A percentile compares a stretch with the other conserved stretches of the same genome.
Conservation (phyloP, 768 basidiomycete species). For the Suillus cothurnatus region DNA sequence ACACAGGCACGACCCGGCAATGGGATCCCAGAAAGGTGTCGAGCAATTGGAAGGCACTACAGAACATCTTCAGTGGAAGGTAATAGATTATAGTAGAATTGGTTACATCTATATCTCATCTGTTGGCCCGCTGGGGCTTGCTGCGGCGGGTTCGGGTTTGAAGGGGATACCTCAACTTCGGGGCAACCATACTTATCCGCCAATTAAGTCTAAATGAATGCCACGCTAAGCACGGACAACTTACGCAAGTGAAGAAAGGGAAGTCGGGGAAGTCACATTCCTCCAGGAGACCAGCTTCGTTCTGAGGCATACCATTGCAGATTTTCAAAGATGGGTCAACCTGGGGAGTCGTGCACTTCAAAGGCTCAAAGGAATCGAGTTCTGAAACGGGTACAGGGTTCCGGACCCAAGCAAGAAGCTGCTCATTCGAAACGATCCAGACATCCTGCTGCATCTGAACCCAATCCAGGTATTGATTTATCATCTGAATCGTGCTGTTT, state of each 20-base stretch:
- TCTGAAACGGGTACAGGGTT: conserved; percentile 68
- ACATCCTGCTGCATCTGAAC: conserved; percentile 70
- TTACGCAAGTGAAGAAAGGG: conserved; percentile 78
- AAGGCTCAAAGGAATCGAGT: conserved; percentile 50
- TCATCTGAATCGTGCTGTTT: conserved; percentile 66
- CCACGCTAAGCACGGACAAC: conserved; percentile 26
- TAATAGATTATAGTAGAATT: not conserved
- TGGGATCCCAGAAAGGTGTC: conserved; percentile 82
- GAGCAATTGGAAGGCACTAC: conserved; percentile 72
- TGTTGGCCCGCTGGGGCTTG: conserved; percentile 44
- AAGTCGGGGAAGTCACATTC: conserved; percentile 72
- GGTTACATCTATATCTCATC: conserved; percentile 57
- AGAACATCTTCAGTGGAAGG: conserved; percentile 9
- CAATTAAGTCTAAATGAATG: not conserved
- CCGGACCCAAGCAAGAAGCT: conserved; percentile 73
- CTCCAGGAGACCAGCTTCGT: conserved; percentile 61
- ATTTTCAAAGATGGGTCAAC: conserved; percentile 57
- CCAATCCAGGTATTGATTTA: conserved; percentile 83
- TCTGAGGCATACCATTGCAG: conserved; percentile 76
- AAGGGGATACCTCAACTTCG: conserved; percentile 47
- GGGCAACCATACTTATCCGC: conserved; percentile 73
- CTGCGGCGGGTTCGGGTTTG: conserved; percentile 70
- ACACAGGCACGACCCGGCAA: conserved; percentile 66
- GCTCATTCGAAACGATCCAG: conserved; percentile 73
- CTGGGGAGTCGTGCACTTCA: conserved; percentile 67